A percentile compares a stretch with the other conserved stretches of the same genome.
These are phyloP conservation scores for Tricladium varicosporioides DNA, from an alignment of 2,329 filamentous ascomycete genomes.

Conservation along the genomic window DNA sequence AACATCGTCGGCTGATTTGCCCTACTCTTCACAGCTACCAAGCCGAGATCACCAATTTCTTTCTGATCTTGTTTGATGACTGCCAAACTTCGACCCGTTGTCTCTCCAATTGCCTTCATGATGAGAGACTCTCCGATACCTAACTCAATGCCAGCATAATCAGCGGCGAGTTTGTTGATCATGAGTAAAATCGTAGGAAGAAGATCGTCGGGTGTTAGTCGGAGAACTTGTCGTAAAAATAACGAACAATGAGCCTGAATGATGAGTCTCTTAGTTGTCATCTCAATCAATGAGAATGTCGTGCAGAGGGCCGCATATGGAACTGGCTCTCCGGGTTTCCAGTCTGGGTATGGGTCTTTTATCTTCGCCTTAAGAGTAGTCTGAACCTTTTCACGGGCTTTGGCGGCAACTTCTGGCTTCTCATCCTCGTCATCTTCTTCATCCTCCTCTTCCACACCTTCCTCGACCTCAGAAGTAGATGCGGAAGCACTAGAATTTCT, in stretches of 20 bases:
- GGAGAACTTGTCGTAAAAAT: conserved; percentile 91
- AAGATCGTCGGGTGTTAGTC: conserved; percentile 83
- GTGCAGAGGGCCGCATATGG: conserved; percentile 93
- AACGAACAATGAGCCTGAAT: conserved; percentile 87
- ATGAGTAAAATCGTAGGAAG: conserved; percentile 88
- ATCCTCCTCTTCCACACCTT: conserved; percentile 39
- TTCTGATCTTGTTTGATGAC: conserved; percentile 96
- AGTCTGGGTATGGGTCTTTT: conserved; percentile 90
- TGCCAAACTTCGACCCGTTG: conserved; percentile 80
- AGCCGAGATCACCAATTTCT: conserved; percentile 90
- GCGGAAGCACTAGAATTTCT: conserved; percentile 38
- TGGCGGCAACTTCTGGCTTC: conserved; percentile 69
- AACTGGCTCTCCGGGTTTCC: conserved; percentile 83
- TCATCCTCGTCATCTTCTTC: conserved; percentile 56
- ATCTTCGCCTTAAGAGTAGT: conserved; percentile 65
- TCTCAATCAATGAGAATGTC: conserved; percentile 91
- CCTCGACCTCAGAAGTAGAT: conserved; percentile 47
- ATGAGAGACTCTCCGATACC: conserved; percentile 98
- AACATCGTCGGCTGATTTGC: conserved; percentile 98
- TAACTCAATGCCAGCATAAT: conserved; percentile 93
- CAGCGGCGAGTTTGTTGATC: conserved; percentile 96
- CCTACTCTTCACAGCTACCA: conserved; percentile 93
- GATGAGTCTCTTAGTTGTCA: conserved; percentile 86
- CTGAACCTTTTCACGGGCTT: conserved; percentile 79
- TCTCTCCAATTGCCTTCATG: conserved; percentile 97